phyloP scores from a whole-genome alignment of 2,329 filamentous ascomycete species.

The Clarireedia hainanense region DNA sequence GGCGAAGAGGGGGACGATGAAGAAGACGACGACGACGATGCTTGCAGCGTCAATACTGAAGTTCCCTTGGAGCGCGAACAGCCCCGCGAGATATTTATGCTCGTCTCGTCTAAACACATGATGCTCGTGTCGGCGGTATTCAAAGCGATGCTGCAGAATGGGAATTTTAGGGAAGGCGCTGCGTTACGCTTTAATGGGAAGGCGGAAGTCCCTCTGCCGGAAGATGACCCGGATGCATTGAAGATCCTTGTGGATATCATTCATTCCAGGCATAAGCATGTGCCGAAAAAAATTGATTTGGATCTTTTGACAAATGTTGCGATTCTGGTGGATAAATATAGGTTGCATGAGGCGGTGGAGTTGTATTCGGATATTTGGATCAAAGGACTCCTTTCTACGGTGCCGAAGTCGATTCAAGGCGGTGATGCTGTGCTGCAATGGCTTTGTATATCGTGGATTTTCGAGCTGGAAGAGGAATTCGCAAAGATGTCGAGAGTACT shows the following conservation, averaged over 20 bases:
- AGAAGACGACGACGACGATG: neutral
- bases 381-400: neutral
- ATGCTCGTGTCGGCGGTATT: constrained; percentile 24
- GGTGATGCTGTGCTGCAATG: neutral
- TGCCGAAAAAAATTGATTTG: constrained; percentile 23
- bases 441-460: constrained; percentile 8
- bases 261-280: constrained; percentile 18
- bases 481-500: neutral
- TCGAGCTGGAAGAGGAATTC: neutral
- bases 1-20: neutral
- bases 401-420: neutral
- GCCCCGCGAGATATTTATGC: constrained; percentile 11
- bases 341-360: constrained; percentile 10
- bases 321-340: constrained; percentile 25
- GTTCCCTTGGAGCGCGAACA: neutral
- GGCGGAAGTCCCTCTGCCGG: constrained; percentile 22
- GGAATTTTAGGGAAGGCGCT: constrained; percentile 19
- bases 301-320: constrained; percentile 24
- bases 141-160: constrained; percentile 21
- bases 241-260: constrained; percentile 28
- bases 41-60: neutral
- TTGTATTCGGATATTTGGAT: constrained; percentile 10
- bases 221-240: constrained; percentile 29
- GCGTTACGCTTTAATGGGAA: constrained; percentile 8
- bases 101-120: constrained; percentile 20